Percentiles rank a stretch among this genome's conserved stretches.
phyloP scores from a whole-genome alignment of 2,329 filamentous ascomycete genomes.

The Pseudogymnoascus destructans region DNA sequence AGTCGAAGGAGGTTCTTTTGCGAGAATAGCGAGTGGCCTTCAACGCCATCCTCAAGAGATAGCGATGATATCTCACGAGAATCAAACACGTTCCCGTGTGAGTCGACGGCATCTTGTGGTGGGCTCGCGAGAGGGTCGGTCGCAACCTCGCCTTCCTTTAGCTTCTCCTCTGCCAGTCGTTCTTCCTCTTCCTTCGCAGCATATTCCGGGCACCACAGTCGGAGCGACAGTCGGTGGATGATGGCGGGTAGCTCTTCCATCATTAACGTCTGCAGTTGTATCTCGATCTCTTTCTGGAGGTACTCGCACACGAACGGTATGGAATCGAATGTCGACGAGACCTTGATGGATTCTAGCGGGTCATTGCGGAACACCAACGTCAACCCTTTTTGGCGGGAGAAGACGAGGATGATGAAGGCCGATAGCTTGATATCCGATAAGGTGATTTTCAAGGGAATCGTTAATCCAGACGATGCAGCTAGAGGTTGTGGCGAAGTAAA shows the following conservation, averaged over 20 bases:
- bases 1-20: slow-evolving; percentile 85
- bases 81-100: slow-evolving; percentile 63
- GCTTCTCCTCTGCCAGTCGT: slow-evolving; percentile 33
- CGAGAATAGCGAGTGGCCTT: slow-evolving; percentile 82
- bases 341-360: slow-evolving; percentile 91
- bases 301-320: slow-evolving; percentile 98
- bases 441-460: slow-evolving; percentile 95
- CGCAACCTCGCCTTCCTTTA: slow-evolving; percentile 36
- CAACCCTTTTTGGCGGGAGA: slow-evolving; percentile 92
- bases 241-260: slow-evolving; percentile 97
- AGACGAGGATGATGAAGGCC: slow-evolving; percentile 94
- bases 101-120: slow-evolving; percentile 70
- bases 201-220: slow-evolving; percentile 83
- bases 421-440: slow-evolving; percentile 90
- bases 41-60: slow-evolving; percentile 64
- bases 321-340: slow-evolving; percentile 96
- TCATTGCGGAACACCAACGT: slow-evolving; percentile 97
- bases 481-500: slow-evolving; percentile 90
- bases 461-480: slow-evolving; percentile 80
- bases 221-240: slow-evolving; percentile 80
- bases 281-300: slow-evolving; percentile 89
- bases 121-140: slow-evolving; percentile 73
- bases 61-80: slow-evolving; percentile 62
- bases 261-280: slow-evolving; percentile 80
- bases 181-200: slow-evolving; percentile 51